Evolutionary conservation across 306 rosid species (phyloP), one percentile per base, ranked within the genome.

Genomic region (Cicer yamashitae): DNA sequence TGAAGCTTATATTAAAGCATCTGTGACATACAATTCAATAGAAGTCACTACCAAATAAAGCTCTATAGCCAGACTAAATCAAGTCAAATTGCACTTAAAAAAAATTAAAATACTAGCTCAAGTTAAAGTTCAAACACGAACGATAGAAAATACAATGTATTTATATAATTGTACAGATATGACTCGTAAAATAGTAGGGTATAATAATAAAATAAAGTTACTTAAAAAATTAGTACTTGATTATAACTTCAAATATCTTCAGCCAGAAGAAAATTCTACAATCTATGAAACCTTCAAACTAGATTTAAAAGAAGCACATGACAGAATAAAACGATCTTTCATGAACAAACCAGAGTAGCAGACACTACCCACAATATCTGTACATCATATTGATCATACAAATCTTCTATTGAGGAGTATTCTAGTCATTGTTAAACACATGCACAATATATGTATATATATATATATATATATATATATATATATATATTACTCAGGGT

Each of bases 201-300:
- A 18, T 47, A 17, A 18, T 47, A 17, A 17, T 4, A 8, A 65
- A 65, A 39, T n/a, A 43, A 20, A 25, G 10, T n/a, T 52, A 40
- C 79, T 22, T 15, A 13, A 13, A 69, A 34, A 56, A 43, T 22
- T 39, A 40, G 73, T 30, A 30, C 37, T 41, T 51, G 18, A n/a
- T 65, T 50, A 12, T 8, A 65, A 53, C 54, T 53, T 45, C 80
- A 76, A 54, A 39, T 40, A 75, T 75, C 43, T 3, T 53, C 71
- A 18, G 30, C 44, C 41, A 63, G 41, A 50, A 56, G 47, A 76
- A 64, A 41, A 40, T 3, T 52, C 13, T 45, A 13, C 18, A 73
- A 38, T 43, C 46, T 56, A 54, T 1, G 14, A 57, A 37, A 58
- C 68, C 18, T 44, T 22, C 30, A 61, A 50, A 50, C 66, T 7